Base-by-base conservation (phyloP, 176 grass and related monocot species). In the Oryza coarctata region DNA sequence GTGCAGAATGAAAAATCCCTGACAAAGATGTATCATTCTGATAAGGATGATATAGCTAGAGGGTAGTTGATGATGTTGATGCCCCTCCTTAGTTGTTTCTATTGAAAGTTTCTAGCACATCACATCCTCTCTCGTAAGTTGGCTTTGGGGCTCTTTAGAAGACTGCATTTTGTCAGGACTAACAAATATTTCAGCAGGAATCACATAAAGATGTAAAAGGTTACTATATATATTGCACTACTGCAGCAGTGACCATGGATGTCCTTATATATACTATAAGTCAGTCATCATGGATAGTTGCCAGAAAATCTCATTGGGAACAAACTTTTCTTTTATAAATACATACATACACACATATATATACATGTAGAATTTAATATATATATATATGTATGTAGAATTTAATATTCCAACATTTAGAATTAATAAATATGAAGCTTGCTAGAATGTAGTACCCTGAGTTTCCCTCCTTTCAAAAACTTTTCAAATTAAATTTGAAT, bases 61-160 rank as follows among this genome's bases (percentile, higher is more conserved):
- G 72, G 36, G 79, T 82, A 23, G 86, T 62, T 87, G 79, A 15
- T 14, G 80, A 82, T 64, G 65, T 52, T 64, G 66, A 65, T 79
- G 22, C 57, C 5, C 20, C 68, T 86, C 31, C 57, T 25, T 29
- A 35, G 47, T 33, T 33, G 65, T 55, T 78, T 69, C 12, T 34
- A 43, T 7, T 32, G 7, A 28, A 64, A 82, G 40, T 12, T 64
- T 57, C 28, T 45, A 12, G 25, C 75, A 14, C 44, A 26, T 61
- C 44, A 26, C 18, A 20, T 63, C 34, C n/a, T 15, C n/a, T 55
- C 39, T 73, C 29, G 34, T 45, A 73, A 3, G 26, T 43, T 4
- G 13, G 13, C 14, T 13, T 71, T 57, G 22, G 47, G 55, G 30
- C 32, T 45, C 33, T 9, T 58, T 5, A 74, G 36, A 44, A 64